Evolutionary conservation across 345 rosid species (phyloP).

Genomic region (Citrus glauca): DNA sequence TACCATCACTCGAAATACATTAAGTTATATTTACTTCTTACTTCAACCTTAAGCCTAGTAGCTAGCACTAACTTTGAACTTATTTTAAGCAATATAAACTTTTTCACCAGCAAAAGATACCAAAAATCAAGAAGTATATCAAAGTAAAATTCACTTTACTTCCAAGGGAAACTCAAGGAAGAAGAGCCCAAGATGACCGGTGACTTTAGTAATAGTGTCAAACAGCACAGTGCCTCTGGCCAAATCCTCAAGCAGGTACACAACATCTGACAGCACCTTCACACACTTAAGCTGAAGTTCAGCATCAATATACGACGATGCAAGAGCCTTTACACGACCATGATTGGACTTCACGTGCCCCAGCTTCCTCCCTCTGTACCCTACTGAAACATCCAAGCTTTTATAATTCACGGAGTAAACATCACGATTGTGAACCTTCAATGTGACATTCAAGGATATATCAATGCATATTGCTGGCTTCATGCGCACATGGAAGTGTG

Average conservation of each 20-base stretch:
- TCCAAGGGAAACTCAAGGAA: slow-evolving; percentile 58
- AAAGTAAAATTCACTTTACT: slow-evolving; percentile 31
- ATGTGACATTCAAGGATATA: slow-evolving; percentile 44
- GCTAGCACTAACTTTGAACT: background rate
- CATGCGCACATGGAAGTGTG: slow-evolving; percentile 46
- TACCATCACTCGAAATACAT: background rate
- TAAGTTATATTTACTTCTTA: background rate
- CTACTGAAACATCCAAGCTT: slow-evolving; percentile 47
- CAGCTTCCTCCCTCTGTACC: slow-evolving; percentile 64
- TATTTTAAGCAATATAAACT: background rate
- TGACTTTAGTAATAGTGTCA: slow-evolving; percentile 56
- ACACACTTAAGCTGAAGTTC: slow-evolving; percentile 59
- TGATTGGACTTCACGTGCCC: slow-evolving; percentile 59
- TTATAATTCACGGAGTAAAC: slow-evolving; percentile 63
- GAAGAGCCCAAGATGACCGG: slow-evolving; percentile 53
- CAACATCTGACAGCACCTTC: slow-evolving; percentile 49
- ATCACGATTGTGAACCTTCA: slow-evolving; percentile 62
- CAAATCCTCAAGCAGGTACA: slow-evolving; percentile 50
- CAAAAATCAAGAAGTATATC: background rate
- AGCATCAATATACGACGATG: slow-evolving; percentile 62
- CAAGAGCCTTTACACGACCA: slow-evolving; percentile 61
- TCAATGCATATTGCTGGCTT: slow-evolving; percentile 47
- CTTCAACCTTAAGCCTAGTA: background rate
- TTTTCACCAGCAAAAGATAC: background rate
- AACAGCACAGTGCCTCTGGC: slow-evolving; percentile 42